These are phyloP conservation scores for Cucurbita argyrosperma DNA, from an alignment of 306 rosid species.

Conservation along the genomic window DNA sequence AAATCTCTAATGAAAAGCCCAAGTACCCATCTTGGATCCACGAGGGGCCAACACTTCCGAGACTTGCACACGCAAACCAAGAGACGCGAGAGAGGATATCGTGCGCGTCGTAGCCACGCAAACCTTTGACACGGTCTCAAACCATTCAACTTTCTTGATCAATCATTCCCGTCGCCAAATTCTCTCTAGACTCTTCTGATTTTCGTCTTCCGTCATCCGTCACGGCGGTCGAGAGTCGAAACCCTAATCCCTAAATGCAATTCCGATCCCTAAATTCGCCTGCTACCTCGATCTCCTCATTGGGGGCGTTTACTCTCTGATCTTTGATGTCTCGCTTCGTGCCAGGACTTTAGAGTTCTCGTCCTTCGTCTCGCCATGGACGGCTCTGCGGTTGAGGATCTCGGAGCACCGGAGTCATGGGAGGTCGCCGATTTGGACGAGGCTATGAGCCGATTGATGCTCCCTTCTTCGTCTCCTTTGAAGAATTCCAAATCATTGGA, in stretches of 20 bases:
- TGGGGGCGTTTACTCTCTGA: not conserved
- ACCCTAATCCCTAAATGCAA: constrained; percentile 4
- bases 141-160: not conserved
- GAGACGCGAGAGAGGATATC: not conserved
- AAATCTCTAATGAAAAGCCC: no score
- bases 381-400: constrained; percentile 80
- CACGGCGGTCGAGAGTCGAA: not conserved
- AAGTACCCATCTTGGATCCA: no score
- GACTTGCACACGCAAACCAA: not conserved
- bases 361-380: constrained; percentile 36
- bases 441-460: constrained; percentile 62
- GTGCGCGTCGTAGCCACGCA: not conserved
- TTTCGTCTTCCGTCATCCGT: not conserved
- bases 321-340: not conserved
- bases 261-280: constrained; percentile 17
- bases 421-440: constrained; percentile 83
- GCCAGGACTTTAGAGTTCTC: not conserved
- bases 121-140: not conserved
- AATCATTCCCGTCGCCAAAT: constrained; percentile 15
- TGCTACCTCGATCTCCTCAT: constrained; percentile 5
- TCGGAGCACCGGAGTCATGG: constrained; percentile 95
- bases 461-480: constrained; percentile 33
- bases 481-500: constrained; percentile 25
- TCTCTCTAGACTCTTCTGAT: constrained; percentile 21
- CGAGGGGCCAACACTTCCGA: not conserved